Evolutionary conservation across 257 asterid species (phyloP).

Genomic region (Solanum sejunctum): DNA sequence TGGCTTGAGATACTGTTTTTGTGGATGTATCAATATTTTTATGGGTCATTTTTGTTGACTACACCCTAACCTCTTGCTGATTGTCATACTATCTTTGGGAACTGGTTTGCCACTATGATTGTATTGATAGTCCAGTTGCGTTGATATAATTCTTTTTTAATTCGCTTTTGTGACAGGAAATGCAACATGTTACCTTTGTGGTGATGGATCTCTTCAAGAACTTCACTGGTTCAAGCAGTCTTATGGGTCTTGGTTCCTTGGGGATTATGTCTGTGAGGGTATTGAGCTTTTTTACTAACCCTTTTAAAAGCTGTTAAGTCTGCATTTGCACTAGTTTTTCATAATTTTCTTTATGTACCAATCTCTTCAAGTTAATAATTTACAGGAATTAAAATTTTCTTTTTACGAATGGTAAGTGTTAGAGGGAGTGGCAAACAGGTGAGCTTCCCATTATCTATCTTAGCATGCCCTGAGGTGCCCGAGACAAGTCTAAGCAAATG

Average conservation of each 20-base stretch:
- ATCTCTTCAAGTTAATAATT: background rate
- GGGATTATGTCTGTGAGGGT: slow-evolving; percentile 94
- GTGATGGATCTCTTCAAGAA: slow-evolving; percentile 55
- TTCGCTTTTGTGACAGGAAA: slow-evolving; percentile 36
- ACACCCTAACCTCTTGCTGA: background rate
- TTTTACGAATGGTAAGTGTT: background rate
- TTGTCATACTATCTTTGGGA: background rate
- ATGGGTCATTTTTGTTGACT: background rate
- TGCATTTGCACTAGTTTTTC: background rate
- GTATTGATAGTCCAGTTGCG: background rate
- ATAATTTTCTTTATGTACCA: background rate
- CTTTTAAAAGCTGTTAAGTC: background rate
- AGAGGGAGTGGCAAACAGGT: background rate
- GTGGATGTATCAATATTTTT: background rate
- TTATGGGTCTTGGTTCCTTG: slow-evolving; percentile 93
- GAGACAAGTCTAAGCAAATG: background rate
- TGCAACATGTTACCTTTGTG: slow-evolving; percentile 38
- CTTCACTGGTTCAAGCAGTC: slow-evolving; percentile 87
- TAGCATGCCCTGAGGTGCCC: background rate
- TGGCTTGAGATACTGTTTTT: background rate
- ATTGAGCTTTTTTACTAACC: background rate
- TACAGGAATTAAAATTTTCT: background rate
- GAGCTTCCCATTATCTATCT: background rate
- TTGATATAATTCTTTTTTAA: background rate
- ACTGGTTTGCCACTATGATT: background rate